Base-by-base conservation (phyloP, 129 eudicot species). In the Centella asiatica region DNA sequence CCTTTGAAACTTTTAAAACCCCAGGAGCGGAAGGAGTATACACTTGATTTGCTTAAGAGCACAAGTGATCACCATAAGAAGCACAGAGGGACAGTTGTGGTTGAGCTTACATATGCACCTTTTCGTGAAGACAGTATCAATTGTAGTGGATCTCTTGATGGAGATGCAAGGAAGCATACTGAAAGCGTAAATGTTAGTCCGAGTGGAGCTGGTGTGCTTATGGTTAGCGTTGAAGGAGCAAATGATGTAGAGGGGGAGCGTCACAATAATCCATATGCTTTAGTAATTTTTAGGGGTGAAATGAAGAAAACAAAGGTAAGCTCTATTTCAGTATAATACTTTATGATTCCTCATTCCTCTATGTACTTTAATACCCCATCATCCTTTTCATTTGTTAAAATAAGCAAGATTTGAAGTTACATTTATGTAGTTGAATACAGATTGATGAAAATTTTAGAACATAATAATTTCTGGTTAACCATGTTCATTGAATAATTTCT, bases 71-170 rank as follows among this genome's bases (percentile, higher is more conserved):
- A 76, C 12, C 82, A 68, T 14, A 81, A 74, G 78, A 89, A 82
- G 66, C 80, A 69, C 24, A 72, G 96, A 76, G 99, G 99, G 28
- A 64, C 74, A 37, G 70, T 93, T 69, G 71, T 78, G 69, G 63
- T 93, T 62, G 95, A 93, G 83, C 62, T 87, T 53, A 82, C 78
- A 44, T 93, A 78, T 62, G 88, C 84, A 27, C 96, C 96, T 22
- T 93, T 93, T 34, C 80, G 65, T 68, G 85, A 82, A 39, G 99
- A 93, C 18, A 70, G 57, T 34, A 80, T 68, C 44, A 33, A 56
- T 17, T 37, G 67, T 24, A 93, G 76, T 48, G 85, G 79, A 33
- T 33, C 60, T 49, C 59, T 66, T 0, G 46, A 70, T 1, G 61
- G 79, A 37, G 62, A 31, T 6, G 5, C 27, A 34, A 66, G 65